Conservation (phyloP, 2,329 filamentous ascomycete species). For the Curvularia eragrostidis region DNA sequence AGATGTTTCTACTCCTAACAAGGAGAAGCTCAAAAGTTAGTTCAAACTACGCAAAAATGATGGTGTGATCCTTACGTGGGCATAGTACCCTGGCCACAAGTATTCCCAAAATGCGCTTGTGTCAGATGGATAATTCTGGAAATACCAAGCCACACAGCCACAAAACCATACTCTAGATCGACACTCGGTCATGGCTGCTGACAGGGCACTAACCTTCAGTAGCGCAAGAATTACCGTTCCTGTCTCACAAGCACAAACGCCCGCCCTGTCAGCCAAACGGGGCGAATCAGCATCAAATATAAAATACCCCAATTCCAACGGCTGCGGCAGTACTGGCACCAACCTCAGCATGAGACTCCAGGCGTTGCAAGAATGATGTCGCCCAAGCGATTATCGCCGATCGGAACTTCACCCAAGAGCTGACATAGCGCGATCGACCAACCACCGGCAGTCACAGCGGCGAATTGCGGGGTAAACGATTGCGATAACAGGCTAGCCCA, state of each 20-base stretch:
- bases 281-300: background rate
- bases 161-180: constrained; percentile 1
- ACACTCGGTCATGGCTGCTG: background rate
- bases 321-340: background rate
- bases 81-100: background rate
- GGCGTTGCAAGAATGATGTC: constrained; percentile 15
- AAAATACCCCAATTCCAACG: background rate
- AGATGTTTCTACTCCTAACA: background rate
- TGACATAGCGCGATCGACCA: constrained; percentile 10
- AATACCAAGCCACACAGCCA: background rate
- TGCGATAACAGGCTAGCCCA: constrained; percentile 11
- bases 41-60: background rate
- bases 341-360: background rate
- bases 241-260: background rate
- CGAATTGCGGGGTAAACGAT: constrained; percentile 16
- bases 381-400: constrained; percentile 17
- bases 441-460: constrained; percentile 3
- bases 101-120: background rate
- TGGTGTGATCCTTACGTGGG: background rate
- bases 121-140: background rate
- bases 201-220: background rate
- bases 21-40: background rate
- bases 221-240: constrained; percentile 10
- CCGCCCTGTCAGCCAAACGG: background rate
- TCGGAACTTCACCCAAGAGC: constrained; percentile 13